These are phyloP conservation scores for Asterophora lycoperdoides DNA, from an alignment of 768 basidiomycete genomes.

Conservation along the genomic window DNA sequence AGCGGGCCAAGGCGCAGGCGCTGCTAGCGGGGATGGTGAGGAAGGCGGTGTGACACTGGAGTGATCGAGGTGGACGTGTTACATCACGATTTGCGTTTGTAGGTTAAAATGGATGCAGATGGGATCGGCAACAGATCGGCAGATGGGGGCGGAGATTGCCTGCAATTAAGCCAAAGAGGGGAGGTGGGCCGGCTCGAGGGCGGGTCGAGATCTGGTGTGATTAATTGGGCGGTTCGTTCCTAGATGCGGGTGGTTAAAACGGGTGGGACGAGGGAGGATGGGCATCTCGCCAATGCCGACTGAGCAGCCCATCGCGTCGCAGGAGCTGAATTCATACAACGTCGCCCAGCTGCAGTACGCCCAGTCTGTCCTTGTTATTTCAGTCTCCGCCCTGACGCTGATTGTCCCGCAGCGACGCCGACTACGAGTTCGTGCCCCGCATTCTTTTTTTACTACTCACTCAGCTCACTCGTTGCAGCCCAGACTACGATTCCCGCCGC, in stretches of 20 bases:
- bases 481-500: slow-evolving; percentile 60
- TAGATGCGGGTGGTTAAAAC: too few relatives aligned
- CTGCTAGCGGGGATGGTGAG: slow-evolving; percentile 56
- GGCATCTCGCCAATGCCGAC: slow-evolving; percentile 56
- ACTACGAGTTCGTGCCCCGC: too few relatives aligned
- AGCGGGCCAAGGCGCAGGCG: slow-evolving; percentile 76
- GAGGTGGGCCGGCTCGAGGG: slow-evolving; percentile 2
- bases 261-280: too few relatives aligned
- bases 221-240: slow-evolving; percentile 14
- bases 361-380: slow-evolving; percentile 38
- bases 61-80: slow-evolving; percentile 17
- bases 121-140: neutral
- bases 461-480: too few relatives aligned
- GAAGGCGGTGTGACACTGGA: slow-evolving; percentile 14
- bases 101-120: neutral
- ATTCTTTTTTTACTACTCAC: slow-evolving; percentile 4
- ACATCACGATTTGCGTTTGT: slow-evolving; percentile 17
- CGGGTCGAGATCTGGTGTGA: slow-evolving; percentile 8
- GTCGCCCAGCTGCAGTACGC: slow-evolving; percentile 60
- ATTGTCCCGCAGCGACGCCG: too few relatives aligned
- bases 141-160: slow-evolving; percentile 2
- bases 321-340: slow-evolving; percentile 55
- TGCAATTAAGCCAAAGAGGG: slow-evolving; percentile 15
- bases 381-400: slow-evolving; percentile 44
- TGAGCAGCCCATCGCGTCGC: slow-evolving; percentile 31